Conservation (phyloP, 345 rosid species). For the Populus alba region DNA sequence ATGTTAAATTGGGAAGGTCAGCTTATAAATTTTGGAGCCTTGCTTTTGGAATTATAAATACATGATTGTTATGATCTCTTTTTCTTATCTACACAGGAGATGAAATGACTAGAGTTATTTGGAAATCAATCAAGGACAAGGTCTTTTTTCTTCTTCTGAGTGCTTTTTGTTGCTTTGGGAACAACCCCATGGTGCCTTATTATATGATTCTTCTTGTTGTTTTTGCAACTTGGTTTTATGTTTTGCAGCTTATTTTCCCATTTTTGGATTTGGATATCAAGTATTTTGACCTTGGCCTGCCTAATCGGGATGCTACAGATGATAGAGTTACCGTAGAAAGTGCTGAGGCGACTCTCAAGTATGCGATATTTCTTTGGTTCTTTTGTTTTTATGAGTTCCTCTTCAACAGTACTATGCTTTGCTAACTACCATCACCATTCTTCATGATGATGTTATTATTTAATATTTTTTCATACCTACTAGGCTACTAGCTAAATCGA, state of each 20-base stretch:
- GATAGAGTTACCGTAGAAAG: slow-evolving; percentile 62
- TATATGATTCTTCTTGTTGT: background rate
- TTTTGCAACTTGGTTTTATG: background rate
- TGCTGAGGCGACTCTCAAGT: slow-evolving; percentile 78
- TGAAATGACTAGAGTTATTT: slow-evolving; percentile 33
- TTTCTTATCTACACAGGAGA: slow-evolving; percentile 16
- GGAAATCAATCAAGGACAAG: slow-evolving; percentile 34
- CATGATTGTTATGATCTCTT: background rate
- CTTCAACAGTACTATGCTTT: background rate
- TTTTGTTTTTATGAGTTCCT: background rate
- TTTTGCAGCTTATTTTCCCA: slow-evolving; percentile 80
- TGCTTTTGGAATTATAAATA: background rate
- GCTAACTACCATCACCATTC: background rate
- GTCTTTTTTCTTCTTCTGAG: background rate
- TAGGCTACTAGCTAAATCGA: background rate
- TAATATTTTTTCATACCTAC: background rate
- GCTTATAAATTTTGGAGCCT: background rate
- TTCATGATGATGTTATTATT: background rate
- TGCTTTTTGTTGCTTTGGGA: background rate
- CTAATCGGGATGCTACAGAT: slow-evolving; percentile 61
- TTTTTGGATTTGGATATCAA: slow-evolving; percentile 71
- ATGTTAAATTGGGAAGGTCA: background rate
- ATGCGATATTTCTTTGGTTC: slow-evolving; percentile 2
- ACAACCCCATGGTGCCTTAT: background rate
- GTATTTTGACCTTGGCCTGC: slow-evolving; percentile 67